Conservation (phyloP, 164 flowering plant species). For the Annona squamosa region DNA sequence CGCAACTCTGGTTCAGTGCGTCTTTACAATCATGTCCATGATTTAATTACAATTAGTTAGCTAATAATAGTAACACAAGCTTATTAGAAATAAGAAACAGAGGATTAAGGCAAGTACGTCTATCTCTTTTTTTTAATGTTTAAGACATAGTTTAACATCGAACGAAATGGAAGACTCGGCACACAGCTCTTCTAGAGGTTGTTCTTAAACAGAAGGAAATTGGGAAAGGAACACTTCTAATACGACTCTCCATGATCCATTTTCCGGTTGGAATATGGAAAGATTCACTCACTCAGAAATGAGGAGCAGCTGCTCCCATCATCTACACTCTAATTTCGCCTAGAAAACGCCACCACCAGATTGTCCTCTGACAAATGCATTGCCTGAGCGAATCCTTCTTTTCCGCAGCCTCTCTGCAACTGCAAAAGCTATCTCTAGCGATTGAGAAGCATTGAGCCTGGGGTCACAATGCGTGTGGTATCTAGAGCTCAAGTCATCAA, state of each 20-base stretch:
- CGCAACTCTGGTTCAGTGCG: too few relatives aligned
- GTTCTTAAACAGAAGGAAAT: neutral
- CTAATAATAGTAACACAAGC: too few relatives aligned
- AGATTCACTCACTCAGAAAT: neutral
- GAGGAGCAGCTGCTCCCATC: neutral
- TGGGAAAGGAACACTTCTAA: neutral
- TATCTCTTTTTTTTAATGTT: neutral
- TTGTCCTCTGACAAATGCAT: neutral
- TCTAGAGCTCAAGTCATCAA: constrained; percentile 46
- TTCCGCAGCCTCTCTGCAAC: constrained; percentile 50
- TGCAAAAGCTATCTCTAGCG: constrained; percentile 55
- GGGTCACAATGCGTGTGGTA: constrained; percentile 72
- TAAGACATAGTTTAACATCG: neutral
- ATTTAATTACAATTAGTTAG: too few relatives aligned
- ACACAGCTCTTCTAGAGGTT: neutral
- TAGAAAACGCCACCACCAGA: neutral
- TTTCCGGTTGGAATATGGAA: neutral
- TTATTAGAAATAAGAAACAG: too few relatives aligned
- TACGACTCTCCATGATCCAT: neutral
- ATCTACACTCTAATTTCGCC: neutral
- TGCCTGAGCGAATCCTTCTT: constrained; percentile 26
- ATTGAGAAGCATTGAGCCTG: constrained; percentile 59
- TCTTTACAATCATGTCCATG: too few relatives aligned
- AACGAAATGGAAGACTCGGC: neutral
- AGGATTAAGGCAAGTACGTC: neutral